Conservation (phyloP, 73 alveolate genomes). For the Paramecium caudatum region DNA sequence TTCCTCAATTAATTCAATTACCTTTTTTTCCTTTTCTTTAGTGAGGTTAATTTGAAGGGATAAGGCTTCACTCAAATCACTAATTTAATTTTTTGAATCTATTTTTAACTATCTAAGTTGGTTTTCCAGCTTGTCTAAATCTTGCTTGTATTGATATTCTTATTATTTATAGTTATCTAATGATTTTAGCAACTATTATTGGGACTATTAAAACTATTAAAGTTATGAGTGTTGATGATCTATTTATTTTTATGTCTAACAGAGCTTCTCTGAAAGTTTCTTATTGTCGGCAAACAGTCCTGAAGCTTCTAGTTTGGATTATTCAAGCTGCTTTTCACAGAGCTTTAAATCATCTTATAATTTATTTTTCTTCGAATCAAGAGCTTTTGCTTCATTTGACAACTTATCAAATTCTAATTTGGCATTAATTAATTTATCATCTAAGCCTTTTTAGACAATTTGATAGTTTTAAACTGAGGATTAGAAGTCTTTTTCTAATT, state of each 20-base stretch:
- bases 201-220: not conserved
- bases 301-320: not conserved
- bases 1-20: conserved; percentile 42
- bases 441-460: not conserved
- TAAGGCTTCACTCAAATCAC: conserved; percentile 43
- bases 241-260: not conserved
- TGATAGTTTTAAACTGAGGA: conserved; percentile 7
- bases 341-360: not conserved
- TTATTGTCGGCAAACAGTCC: conserved; percentile 1
- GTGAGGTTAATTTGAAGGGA: not conserved
- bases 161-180: conserved; percentile 47
- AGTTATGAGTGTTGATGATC: not conserved
- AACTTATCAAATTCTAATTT: conserved; percentile 26
- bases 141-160: conserved; percentile 16
- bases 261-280: not conserved
- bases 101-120: not conserved
- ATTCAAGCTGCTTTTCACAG: conserved; percentile 6
- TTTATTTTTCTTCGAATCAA: conserved; percentile 55
- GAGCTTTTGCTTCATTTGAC: not conserved
- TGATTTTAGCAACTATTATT: not conserved
- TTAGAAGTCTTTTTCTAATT: conserved; percentile 24
- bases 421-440: not conserved
- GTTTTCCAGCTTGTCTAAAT: not conserved
- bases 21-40: conserved; percentile 51
- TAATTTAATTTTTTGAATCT: conserved; percentile 26